Percentiles rank a stretch among this genome's conserved stretches.
phyloP scores from a whole-genome alignment of 352 stramenopile genomes.

The Phytophthora ramorum region DNA sequence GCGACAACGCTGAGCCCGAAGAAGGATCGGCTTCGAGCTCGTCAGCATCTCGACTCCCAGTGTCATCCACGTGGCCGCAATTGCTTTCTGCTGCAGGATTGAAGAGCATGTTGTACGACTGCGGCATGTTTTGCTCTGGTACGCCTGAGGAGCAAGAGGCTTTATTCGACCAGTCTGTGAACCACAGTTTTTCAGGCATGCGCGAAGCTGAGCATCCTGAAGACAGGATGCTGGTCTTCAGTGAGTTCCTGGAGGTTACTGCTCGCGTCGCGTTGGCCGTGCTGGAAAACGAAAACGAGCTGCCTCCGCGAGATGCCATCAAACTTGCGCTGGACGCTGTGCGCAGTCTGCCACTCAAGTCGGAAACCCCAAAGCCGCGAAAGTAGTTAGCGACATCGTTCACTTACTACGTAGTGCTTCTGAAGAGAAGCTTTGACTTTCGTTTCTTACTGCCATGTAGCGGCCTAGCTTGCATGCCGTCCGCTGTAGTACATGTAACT shows the following conservation, averaged over 20 bases:
- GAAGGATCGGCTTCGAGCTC: conserved; percentile 11
- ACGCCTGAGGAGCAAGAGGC: conserved; percentile 59
- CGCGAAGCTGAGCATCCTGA: conserved; percentile 42
- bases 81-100: conserved; percentile 53
- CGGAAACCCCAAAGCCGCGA: conserved; percentile 10
- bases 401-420: neutral
- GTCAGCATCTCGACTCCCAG: conserved; percentile 1
- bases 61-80: conserved; percentile 53
- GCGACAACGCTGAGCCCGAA: conserved; percentile 18
- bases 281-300: conserved; percentile 58
- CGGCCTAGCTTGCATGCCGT: too few relatives aligned
- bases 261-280: conserved; percentile 69
- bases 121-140: conserved; percentile 77
- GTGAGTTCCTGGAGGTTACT: conserved; percentile 77
- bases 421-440: neutral
- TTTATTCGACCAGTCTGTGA: conserved; percentile 66
- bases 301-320: conserved; percentile 72
- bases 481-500: too few relatives aligned
- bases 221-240: conserved; percentile 67
- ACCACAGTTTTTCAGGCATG: conserved; percentile 69
- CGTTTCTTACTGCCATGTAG: too few relatives aligned
- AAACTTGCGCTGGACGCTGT: conserved; percentile 81
- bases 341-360: conserved; percentile 53
- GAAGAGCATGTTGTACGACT: conserved; percentile 79
- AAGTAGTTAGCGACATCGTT: conserved; percentile 14